These are phyloP conservation scores for Boletus reticuloceps DNA, from an alignment of 768 basidiomycete species.

Conservation along the genomic window DNA sequence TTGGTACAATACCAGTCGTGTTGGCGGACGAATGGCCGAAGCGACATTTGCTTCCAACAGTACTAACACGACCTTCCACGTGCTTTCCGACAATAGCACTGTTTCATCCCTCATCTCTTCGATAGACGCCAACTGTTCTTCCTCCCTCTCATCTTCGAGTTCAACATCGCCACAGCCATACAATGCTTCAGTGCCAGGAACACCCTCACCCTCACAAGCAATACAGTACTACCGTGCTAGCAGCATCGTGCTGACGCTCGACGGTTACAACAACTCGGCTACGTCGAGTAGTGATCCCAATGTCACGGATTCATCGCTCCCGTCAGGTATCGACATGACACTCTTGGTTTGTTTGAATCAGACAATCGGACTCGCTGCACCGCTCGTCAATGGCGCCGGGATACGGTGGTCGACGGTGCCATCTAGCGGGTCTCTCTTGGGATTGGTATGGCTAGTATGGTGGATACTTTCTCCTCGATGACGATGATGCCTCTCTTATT, in stretches of 20 bases:
- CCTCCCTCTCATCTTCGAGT: slow-evolving; percentile 32
- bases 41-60: slow-evolving; percentile 41
- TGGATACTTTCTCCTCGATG: slow-evolving; percentile 9
- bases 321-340: slow-evolving; percentile 45
- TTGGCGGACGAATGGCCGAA: slow-evolving; percentile 44
- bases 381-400: slow-evolving; percentile 46
- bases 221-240: slow-evolving; percentile 72
- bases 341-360: slow-evolving; percentile 58
- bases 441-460: slow-evolving; percentile 16
- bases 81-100: slow-evolving; percentile 50
- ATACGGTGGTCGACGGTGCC: slow-evolving; percentile 5
- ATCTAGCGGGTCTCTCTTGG: slow-evolving; percentile 7
- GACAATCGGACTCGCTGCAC: slow-evolving; percentile 58
- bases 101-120: slow-evolving; percentile 41
- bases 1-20: slow-evolving; percentile 43
- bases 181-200: slow-evolving; percentile 27
- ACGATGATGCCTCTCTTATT: neutral
- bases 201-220: slow-evolving; percentile 47
- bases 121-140: slow-evolving; percentile 44
- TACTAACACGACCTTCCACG: slow-evolving; percentile 40
- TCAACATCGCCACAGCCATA: slow-evolving; percentile 32
- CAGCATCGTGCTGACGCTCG: slow-evolving; percentile 57
- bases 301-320: slow-evolving; percentile 47
- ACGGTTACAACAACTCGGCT: slow-evolving; percentile 66
- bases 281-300: slow-evolving; percentile 40